Conservation (phyloP, 352 stramenopile species). For the Hyaloperonospora arabidopsidis region DNA sequence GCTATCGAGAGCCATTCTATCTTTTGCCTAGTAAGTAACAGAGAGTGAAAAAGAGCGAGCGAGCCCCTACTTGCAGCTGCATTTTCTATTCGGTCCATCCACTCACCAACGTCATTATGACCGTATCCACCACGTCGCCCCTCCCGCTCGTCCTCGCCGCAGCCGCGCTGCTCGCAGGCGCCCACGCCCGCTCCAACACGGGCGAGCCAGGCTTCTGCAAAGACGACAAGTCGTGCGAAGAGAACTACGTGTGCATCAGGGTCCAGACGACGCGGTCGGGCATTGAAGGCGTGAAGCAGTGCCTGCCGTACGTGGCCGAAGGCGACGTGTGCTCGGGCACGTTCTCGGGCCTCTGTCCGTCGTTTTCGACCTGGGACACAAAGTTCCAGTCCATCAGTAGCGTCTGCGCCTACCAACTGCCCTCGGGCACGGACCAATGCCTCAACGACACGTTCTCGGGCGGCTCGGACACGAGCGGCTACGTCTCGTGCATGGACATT, state of each 20-base stretch:
- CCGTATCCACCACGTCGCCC: no score
- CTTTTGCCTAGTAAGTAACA: no score
- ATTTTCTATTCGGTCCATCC: no score
- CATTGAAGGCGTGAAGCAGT: slow-evolving; percentile 71
- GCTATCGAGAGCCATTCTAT: no score
- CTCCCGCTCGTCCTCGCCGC: not conserved
- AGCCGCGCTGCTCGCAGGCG: slow-evolving; percentile 7
- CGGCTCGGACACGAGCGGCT: slow-evolving; percentile 20
- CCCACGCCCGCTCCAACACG: slow-evolving; percentile 34
- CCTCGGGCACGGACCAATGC: slow-evolving; percentile 38
- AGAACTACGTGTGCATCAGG: slow-evolving; percentile 55
- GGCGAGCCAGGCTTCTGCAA: slow-evolving; percentile 56
- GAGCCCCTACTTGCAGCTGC: no score
- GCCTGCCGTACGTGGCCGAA: slow-evolving; percentile 41
- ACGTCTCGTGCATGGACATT: slow-evolving; percentile 35
- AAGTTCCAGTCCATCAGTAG: slow-evolving; percentile 56
- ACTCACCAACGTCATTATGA: no score
- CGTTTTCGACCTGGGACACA: slow-evolving; percentile 64
- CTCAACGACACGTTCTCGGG: slow-evolving; percentile 23
- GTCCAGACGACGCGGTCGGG: slow-evolving; percentile 70
- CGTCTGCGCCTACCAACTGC: slow-evolving; percentile 63
- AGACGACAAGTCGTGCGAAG: slow-evolving; percentile 42
- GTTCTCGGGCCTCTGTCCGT: slow-evolving; percentile 53
- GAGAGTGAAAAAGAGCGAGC: no score
- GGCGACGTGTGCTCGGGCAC: slow-evolving; percentile 54